Conservation (phyloP, 2,329 filamentous ascomycete species). For the Cryphonectria radicalis region DNA sequence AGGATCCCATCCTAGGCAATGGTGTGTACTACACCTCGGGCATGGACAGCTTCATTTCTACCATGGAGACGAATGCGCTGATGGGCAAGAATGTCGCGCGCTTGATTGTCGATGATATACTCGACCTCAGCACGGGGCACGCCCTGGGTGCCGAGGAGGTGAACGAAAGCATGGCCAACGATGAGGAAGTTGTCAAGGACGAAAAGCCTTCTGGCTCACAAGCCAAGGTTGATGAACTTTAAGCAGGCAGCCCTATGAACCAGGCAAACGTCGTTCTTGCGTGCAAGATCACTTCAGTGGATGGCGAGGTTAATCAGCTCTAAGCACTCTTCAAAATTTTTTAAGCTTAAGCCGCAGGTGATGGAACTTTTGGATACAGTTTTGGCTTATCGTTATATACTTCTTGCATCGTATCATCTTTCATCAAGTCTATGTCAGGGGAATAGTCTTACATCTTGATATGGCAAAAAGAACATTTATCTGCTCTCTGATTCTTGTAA, state of each 20-base stretch:
- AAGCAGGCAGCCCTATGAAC: not conserved
- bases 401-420: not conserved
- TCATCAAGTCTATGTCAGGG: too few species aligned
- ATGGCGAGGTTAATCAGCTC: not conserved
- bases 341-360: not conserved
- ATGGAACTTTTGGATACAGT: not conserved
- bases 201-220: not conserved
- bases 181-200: slow-evolving; percentile 11
- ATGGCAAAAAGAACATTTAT: too few species aligned
- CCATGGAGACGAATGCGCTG: slow-evolving; percentile 94
- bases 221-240: slow-evolving; percentile 4
- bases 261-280: not conserved
- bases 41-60: slow-evolving; percentile 93
- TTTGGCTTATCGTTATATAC: not conserved
- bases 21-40: slow-evolving; percentile 73
- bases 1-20: slow-evolving; percentile 71
- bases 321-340: not conserved
- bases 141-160: slow-evolving; percentile 25
- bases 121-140: slow-evolving; percentile 33
- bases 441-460: not conserved
- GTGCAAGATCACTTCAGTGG: not conserved
- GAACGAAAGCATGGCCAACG: slow-evolving; percentile 28
- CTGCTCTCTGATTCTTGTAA: not conserved
- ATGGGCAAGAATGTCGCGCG: slow-evolving; percentile 87
- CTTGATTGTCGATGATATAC: slow-evolving; percentile 67